Base-by-base conservation (phyloP, 2,329 filamentous ascomycete species). In the Claviceps sp. region DNA sequence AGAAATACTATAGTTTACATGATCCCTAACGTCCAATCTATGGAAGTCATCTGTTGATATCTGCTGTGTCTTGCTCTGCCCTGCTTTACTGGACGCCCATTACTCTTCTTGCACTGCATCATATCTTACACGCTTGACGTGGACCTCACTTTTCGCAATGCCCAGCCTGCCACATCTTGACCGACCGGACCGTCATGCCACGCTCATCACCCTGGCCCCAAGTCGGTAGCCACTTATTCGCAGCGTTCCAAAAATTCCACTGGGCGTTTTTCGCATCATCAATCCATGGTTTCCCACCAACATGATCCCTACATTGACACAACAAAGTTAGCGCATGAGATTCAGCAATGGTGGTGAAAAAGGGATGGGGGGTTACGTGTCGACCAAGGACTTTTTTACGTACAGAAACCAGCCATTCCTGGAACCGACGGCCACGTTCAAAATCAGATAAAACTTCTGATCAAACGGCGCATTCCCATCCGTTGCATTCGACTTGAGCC, bases 391-490 rank as follows among this genome's bases (percentile, higher is more conserved):
- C 8, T 9, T 30, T 8, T 30, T 3, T 26, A 61, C 66, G 57
- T 59, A 69, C 63, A 61, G 58, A 58, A 76, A 77, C 65, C 69
- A 77, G 16, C 73, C 73, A 52, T 73, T 75, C 6, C 62, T 70
- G 41, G 66, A 63, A 2, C 75, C 75, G 37, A 77, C 72, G 0
- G 74, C 74, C 1, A 77, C 72, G 56, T 75, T 75, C 26, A 77
- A 59, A 38, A 77, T 71, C 16, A 78, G 63, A 55, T 73, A 76
- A 56, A 78, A 77, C 1, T 64, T 58, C 57, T 76, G 69, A 58
- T 78, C 74, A 59, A 78, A 78, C 0, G 75, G 75, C 3, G 74
- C 71, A 54, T 71, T 74, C 41, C 61, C 60, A 6, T 61, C 64
- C 6, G 63, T 62, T n/a, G 63, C 62, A 2, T 60, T 65, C 14